These are phyloP conservation scores for Hyaloscypha finlandica DNA, from an alignment of 495 filamentous ascomycete genomes.

Conservation along the genomic window DNA sequence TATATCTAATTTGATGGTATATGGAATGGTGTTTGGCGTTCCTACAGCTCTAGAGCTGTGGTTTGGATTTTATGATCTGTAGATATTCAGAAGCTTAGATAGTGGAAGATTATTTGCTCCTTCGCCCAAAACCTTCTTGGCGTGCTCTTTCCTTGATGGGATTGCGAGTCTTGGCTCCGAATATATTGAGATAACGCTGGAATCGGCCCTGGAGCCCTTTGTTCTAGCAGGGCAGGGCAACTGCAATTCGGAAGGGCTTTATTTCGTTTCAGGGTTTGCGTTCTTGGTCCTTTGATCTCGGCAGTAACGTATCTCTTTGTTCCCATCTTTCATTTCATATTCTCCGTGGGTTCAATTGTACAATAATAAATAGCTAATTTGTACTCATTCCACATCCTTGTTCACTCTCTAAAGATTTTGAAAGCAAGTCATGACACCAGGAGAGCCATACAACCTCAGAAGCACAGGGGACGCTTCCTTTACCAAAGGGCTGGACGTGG, in stretches of 20 bases:
- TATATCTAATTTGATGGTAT: background rate
- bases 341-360: background rate
- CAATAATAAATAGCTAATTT: no score
- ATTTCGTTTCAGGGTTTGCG: no score
- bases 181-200: background rate
- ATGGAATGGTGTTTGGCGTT: constrained; percentile 1
- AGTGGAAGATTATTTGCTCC: background rate
- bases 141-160: background rate
- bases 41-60: background rate
- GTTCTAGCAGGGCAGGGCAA: background rate
- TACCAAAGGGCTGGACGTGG: background rate
- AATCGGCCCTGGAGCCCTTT: background rate
- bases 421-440: background rate
- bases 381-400: background rate
- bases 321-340: background rate
- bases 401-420: background rate
- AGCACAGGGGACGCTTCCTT: background rate
- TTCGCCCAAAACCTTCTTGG: background rate
- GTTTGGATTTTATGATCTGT: background rate
- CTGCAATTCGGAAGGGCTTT: no score
- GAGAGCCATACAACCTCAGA: background rate
- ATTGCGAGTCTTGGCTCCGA: background rate
- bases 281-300: background rate
- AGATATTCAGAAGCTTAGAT: background rate
- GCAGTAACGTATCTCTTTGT: background rate